A percentile compares a stretch with the other conserved stretches of the same genome.
Evolutionary conservation across 306 rosid species (phyloP).

Genomic region (Sicyos edulis): DNA sequence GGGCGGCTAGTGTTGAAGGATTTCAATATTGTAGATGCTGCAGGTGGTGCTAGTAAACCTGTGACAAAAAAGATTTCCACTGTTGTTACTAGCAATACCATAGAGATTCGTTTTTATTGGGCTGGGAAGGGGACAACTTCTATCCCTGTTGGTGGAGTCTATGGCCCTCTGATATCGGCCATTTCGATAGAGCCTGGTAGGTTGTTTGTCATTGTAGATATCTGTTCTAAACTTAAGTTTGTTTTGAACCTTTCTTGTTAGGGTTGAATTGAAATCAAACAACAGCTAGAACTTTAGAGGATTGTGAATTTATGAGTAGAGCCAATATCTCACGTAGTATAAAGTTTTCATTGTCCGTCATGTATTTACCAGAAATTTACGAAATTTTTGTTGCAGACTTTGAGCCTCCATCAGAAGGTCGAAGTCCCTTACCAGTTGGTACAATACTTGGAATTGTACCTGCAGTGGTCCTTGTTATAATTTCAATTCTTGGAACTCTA

Average conservation of each 20-base stretch:
- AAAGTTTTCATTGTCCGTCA: not conserved
- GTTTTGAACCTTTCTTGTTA: not conserved
- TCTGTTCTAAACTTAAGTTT: not conserved
- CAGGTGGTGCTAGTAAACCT: no score
- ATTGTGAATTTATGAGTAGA: not conserved
- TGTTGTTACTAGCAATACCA: no score
- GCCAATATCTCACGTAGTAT: no score
- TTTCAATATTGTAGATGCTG: no score
- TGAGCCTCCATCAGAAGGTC: constrained; percentile 18
- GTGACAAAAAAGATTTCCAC: no score
- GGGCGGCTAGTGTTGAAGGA: constrained; percentile 28
- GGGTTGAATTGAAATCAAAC: not conserved
- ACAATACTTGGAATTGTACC: constrained; percentile 28
- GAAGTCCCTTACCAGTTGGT: constrained; percentile 16
- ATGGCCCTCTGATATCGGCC: constrained; percentile 45
- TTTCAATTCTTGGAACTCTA: constrained; percentile 21
- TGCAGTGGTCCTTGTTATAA: constrained; percentile 20
- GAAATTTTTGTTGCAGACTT: constrained; percentile 20
- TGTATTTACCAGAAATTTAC: not conserved
- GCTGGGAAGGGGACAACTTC: constrained; percentile 29
- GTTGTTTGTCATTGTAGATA: not conserved
- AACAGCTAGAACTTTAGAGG: not conserved
- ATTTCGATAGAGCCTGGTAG: constrained; percentile 27
- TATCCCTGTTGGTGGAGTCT: constrained; percentile 25
- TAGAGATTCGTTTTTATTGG: no score